These are phyloP conservation scores for Psilocybe cubensis DNA, from an alignment of 768 basidiomycete species.

Conservation along the genomic window DNA sequence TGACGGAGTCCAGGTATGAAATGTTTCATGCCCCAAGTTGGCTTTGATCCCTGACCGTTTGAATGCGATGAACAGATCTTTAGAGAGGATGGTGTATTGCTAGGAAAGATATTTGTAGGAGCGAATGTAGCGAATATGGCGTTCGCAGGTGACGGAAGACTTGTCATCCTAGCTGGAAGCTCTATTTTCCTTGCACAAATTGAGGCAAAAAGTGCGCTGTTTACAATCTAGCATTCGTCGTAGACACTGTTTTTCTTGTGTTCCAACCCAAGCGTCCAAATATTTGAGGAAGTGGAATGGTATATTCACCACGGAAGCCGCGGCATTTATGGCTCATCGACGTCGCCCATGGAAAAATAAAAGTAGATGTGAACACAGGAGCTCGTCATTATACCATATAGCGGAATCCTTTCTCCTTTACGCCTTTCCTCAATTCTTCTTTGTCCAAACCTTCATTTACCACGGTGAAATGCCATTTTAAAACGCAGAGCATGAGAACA, in stretches of 20 bases:
- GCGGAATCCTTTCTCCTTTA: slow-evolving; percentile 45
- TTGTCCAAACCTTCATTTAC: slow-evolving; percentile 42
- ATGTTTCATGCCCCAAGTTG: slow-evolving; percentile 9
- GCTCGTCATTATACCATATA: slow-evolving; percentile 44
- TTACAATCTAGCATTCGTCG: not conserved
- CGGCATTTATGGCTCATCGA: too few species aligned
- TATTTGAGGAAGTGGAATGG: too few species aligned
- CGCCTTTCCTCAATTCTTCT: slow-evolving; percentile 43
- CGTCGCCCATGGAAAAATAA: too few species aligned
- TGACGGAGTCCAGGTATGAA: slow-evolving; percentile 70
- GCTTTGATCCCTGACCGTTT: not conserved
- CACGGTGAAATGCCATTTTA: slow-evolving; percentile 41
- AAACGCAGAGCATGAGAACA: slow-evolving; percentile 56
- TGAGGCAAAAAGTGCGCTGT: slow-evolving; percentile 29
- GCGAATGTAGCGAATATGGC: slow-evolving; percentile 46
- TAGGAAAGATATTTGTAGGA: slow-evolving; percentile 66
- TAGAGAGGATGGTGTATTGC: slow-evolving; percentile 57
- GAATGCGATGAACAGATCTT: slow-evolving; percentile 37
- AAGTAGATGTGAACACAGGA: too few species aligned
- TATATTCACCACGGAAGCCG: too few species aligned
- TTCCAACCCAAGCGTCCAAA: too few species aligned
- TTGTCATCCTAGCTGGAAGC: slow-evolving; percentile 48
- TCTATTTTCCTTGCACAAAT: slow-evolving; percentile 48
- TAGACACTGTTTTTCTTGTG: not conserved
- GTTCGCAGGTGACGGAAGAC: slow-evolving; percentile 41